phyloP scores from a whole-genome alignment of 2,329 filamentous ascomycete genomes.

The Epichloe bromicola region DNA sequence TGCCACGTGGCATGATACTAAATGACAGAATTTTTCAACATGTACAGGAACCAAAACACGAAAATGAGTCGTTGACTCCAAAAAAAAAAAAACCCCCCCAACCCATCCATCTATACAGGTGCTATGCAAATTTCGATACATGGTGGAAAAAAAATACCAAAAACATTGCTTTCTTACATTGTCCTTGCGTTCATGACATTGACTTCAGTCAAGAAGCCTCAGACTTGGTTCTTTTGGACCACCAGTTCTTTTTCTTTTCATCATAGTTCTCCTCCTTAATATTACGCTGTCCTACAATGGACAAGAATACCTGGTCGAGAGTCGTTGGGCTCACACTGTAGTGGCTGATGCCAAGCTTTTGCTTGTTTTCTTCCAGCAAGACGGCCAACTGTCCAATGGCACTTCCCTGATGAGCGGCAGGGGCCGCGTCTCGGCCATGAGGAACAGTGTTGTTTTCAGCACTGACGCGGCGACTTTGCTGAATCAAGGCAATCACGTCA shows the following conservation, averaged over 20 bases:
- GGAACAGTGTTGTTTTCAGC: not conserved
- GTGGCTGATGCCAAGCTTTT: slow-evolving; percentile 61
- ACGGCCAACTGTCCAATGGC: slow-evolving; percentile 59
- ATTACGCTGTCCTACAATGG: slow-evolving; percentile 70
- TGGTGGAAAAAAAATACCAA: too few relatives aligned
- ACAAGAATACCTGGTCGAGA: slow-evolving; percentile 80
- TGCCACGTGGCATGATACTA: too few relatives aligned
- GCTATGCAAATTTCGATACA: too few relatives aligned
- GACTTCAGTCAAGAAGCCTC: too few relatives aligned
- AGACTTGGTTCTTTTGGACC: not conserved
- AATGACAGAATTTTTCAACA: too few relatives aligned
- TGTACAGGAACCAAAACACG: too few relatives aligned
- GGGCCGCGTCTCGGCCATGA: slow-evolving; percentile 7
- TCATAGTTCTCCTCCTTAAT: slow-evolving; percentile 59
- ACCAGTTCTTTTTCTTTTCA: slow-evolving; percentile 15
- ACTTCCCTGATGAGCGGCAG: slow-evolving; percentile 22
- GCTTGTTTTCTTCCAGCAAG: slow-evolving; percentile 57
- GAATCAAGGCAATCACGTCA: slow-evolving; percentile 20
- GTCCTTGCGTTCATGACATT: too few relatives aligned
- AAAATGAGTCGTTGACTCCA: too few relatives aligned
- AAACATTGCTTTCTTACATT: too few relatives aligned
- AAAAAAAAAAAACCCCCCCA: too few relatives aligned
- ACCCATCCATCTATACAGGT: too few relatives aligned
- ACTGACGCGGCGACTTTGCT: not conserved
- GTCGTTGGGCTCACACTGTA: slow-evolving; percentile 82